Conservation (phyloP, 305 asterid genomes). For the Fraxinus nigra region DNA sequence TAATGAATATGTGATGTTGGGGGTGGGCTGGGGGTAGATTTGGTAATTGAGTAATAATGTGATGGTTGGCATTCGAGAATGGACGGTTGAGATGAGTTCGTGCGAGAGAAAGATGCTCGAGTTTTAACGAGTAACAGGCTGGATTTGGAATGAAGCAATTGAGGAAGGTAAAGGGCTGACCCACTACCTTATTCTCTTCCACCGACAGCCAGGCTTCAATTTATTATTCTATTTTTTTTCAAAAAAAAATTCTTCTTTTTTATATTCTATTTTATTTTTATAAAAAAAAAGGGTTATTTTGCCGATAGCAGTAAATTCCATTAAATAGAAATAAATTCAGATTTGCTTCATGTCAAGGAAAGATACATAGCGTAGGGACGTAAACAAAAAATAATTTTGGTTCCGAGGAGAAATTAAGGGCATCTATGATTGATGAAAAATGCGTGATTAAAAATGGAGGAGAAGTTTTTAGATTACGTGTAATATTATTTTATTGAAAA, state of each 20-base stretch:
- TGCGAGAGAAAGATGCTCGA: constrained; percentile 12
- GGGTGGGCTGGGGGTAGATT: neutral
- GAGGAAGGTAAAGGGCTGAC: constrained; percentile 32
- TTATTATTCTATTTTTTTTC: neutral
- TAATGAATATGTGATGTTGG: neutral
- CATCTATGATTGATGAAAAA: too few relatives aligned
- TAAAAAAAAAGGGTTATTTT: neutral
- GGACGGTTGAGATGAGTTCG: constrained; percentile 38
- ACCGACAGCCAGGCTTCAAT: constrained; percentile 41
- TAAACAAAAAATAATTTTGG: too few relatives aligned
- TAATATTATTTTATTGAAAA: too few relatives aligned
- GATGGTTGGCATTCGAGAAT: neutral
- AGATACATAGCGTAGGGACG: neutral
- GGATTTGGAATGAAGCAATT: constrained; percentile 47
- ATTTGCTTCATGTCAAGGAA: neutral
- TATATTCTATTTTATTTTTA: neutral
- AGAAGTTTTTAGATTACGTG: too few relatives aligned
- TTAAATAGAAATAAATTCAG: neutral
- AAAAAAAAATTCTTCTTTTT: neutral
- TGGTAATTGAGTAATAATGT: neutral
- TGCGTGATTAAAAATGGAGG: too few relatives aligned
- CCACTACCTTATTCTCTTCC: constrained; percentile 27
- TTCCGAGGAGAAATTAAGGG: neutral
- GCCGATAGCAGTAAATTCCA: neutral
- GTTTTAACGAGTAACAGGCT: constrained; percentile 37